A percentile compares a stretch with the other conserved stretches of the same genome.
These are phyloP conservation scores for Saturnispora silvae DNA, from an alignment of 805 yeast species.

Conservation along the genomic window DNA sequence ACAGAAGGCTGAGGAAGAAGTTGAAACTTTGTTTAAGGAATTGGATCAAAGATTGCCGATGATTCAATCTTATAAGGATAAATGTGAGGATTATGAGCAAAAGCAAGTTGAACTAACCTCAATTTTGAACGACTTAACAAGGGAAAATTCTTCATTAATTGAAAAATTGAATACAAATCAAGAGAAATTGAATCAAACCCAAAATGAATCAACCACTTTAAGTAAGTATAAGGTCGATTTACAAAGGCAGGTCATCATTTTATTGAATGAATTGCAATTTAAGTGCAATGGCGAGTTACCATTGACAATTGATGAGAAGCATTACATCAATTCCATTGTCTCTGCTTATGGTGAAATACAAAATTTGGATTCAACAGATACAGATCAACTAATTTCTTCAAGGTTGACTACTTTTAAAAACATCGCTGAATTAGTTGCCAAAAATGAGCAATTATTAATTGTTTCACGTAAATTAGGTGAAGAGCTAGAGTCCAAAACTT, in stretches of 20 bases:
- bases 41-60: constrained; percentile 72
- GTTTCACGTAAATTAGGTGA: constrained; percentile 64
- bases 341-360: constrained; percentile 16
- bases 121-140: constrained; percentile 42
- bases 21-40: constrained; percentile 63
- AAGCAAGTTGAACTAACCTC: constrained; percentile 45
- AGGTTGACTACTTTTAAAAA: constrained; percentile 62
- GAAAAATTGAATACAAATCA: constrained; percentile 18
- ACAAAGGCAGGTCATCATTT: constrained; percentile 70
- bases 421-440: constrained; percentile 57
- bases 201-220: constrained; percentile 37
- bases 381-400: constrained; percentile 61
- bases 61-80: constrained; percentile 53
- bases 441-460: constrained; percentile 60
- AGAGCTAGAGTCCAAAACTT: constrained; percentile 51
- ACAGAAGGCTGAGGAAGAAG: constrained; percentile 55
- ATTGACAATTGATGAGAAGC: constrained; percentile 52
- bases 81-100: constrained; percentile 44
- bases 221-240: constrained; percentile 57
- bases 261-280: constrained; percentile 56
- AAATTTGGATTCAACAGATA: constrained; percentile 39
- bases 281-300: constrained; percentile 49
- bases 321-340: constrained; percentile 49
- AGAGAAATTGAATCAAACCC: constrained; percentile 31
- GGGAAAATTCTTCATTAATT: constrained; percentile 27